A percentile compares a stretch with the other conserved stretches of the same genome.
phyloP scores from a whole-genome alignment of 208 protist species.

The Trypanosoma conorhini region DNA sequence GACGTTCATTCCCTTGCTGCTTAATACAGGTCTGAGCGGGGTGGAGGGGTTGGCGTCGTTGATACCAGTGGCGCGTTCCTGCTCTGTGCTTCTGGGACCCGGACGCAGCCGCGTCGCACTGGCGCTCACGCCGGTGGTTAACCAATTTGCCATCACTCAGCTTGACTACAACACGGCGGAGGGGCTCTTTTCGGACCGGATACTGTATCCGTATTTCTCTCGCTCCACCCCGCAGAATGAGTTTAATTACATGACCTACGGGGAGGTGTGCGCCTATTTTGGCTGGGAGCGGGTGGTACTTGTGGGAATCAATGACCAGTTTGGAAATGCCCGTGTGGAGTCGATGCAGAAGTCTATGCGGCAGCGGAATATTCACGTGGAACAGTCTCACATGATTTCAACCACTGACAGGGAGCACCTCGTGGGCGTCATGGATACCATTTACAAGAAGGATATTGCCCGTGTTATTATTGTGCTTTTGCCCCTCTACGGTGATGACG shows the following conservation, averaged over 20 bases:
- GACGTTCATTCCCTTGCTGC: conserved; percentile 48
- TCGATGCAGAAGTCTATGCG: conserved; percentile 52
- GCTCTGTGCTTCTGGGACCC: conserved; percentile 68
- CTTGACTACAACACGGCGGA: conserved; percentile 77
- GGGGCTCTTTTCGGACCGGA: conserved; percentile 51
- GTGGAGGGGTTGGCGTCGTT: conserved; percentile 68
- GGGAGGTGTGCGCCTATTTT: conserved; percentile 68
- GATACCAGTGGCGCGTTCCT: conserved; percentile 65
- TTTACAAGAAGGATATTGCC: conserved; percentile 70
- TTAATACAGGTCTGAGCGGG: conserved; percentile 69
- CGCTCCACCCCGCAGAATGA: conserved; percentile 53
- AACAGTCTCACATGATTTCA: conserved; percentile 53
- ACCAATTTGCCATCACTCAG: conserved; percentile 72
- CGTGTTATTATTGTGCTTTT: conserved; percentile 58
- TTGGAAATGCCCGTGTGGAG: conserved; percentile 47
- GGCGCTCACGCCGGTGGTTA: conserved; percentile 75
- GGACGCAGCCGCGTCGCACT: conserved; percentile 50
- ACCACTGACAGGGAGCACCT: conserved; percentile 36
- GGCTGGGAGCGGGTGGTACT: conserved; percentile 86
- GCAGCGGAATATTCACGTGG: conserved; percentile 70
- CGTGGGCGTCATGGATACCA: conserved; percentile 44
- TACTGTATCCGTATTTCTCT: conserved; percentile 79
- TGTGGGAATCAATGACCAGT: conserved; percentile 56
- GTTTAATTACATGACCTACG: conserved; percentile 55
- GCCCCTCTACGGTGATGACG: conserved; percentile 43